A percentile compares a stretch with the other conserved stretches of the same genome.
phyloP scores from a whole-genome alignment of 1,284 basidiomycete species.

The Schizophyllum commune region DNA sequence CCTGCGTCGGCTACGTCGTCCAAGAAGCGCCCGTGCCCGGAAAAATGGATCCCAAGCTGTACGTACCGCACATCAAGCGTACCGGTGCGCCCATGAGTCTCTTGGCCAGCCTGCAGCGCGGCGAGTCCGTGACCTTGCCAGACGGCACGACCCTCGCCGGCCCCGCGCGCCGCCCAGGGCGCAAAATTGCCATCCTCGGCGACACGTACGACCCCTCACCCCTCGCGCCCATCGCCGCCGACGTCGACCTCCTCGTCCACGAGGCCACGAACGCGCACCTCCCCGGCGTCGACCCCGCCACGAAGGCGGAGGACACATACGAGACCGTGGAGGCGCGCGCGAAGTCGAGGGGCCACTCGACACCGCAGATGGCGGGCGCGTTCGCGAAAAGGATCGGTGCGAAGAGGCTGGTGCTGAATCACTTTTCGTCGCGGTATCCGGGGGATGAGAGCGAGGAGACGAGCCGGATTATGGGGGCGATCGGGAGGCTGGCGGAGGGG shows the following conservation, averaged over 20 bases:
- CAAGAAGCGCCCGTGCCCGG: slow-evolving; percentile 70
- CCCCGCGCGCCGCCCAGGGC: slow-evolving; percentile 57
- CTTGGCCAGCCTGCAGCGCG: slow-evolving; percentile 64
- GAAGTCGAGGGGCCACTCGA: slow-evolving; percentile 84
- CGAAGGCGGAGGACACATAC: slow-evolving; percentile 50
- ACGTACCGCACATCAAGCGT: slow-evolving; percentile 58
- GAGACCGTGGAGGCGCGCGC: slow-evolving; percentile 61
- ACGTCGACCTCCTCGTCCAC: slow-evolving; percentile 68
- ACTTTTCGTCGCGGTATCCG: slow-evolving; percentile 69
- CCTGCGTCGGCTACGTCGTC: slow-evolving; percentile 81
- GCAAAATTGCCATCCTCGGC: slow-evolving; percentile 73
- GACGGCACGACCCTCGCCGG: slow-evolving; percentile 77
- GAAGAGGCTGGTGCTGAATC: slow-evolving; percentile 69
- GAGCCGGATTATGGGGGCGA: slow-evolving; percentile 50
- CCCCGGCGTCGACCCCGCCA: slow-evolving; percentile 53
- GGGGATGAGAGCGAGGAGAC: slow-evolving; percentile 44
- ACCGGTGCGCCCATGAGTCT: slow-evolving; percentile 68
- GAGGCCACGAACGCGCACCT: slow-evolving; percentile 91
- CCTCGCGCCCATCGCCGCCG: slow-evolving; percentile 47
- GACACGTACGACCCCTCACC: slow-evolving; percentile 76
- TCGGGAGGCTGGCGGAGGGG: slow-evolving; percentile 44
- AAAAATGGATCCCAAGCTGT: slow-evolving; percentile 62
- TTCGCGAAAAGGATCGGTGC: slow-evolving; percentile 73
- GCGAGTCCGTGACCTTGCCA: slow-evolving; percentile 60
- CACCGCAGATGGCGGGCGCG: slow-evolving; percentile 83